Conservation (phyloP, 768 basidiomycete species). For the Chalciporus chontae region DNA sequence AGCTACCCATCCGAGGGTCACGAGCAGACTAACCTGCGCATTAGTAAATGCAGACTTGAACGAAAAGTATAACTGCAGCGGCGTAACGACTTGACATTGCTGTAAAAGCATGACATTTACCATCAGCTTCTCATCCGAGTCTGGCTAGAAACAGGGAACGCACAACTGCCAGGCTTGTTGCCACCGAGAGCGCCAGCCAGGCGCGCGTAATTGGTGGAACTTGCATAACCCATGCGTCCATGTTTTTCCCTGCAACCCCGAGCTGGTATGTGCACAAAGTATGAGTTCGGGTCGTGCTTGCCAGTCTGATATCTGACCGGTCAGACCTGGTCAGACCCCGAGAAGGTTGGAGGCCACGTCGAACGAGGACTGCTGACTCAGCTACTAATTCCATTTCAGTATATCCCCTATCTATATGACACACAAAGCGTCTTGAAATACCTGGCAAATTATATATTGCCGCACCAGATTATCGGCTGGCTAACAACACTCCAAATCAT, state of each 20-base stretch:
- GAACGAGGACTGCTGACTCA: conserved; percentile 18
- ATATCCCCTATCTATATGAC: not conserved
- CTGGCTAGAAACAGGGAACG: conserved; percentile 32
- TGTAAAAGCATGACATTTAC: conserved; percentile 27
- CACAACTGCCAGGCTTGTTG: conserved; percentile 84
- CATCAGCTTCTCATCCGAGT: conserved; percentile 1
- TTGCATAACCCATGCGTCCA: conserved; percentile 91
- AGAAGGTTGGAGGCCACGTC: not conserved
- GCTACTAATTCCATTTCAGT: not conserved
- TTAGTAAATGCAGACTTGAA: conserved; percentile 82
- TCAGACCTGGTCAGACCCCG: too few species aligned
- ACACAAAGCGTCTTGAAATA: too few species aligned
- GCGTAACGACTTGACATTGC: conserved; percentile 93
- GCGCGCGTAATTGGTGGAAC: conserved; percentile 88
- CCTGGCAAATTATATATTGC: too few species aligned
- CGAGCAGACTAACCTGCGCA: conserved; percentile 47
- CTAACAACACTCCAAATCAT: not conserved
- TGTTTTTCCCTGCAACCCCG: conserved; percentile 25
- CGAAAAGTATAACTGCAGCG: conserved; percentile 90
- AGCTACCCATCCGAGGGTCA: not conserved
- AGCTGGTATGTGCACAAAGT: not conserved
- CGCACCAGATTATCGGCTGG: too few species aligned
- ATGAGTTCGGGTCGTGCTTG: not conserved
- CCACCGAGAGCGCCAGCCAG: conserved; percentile 79
- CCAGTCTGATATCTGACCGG: not conserved